These are phyloP conservation scores for Boletus patriciae DNA, from an alignment of 768 basidiomycete genomes.

Conservation along the genomic window DNA sequence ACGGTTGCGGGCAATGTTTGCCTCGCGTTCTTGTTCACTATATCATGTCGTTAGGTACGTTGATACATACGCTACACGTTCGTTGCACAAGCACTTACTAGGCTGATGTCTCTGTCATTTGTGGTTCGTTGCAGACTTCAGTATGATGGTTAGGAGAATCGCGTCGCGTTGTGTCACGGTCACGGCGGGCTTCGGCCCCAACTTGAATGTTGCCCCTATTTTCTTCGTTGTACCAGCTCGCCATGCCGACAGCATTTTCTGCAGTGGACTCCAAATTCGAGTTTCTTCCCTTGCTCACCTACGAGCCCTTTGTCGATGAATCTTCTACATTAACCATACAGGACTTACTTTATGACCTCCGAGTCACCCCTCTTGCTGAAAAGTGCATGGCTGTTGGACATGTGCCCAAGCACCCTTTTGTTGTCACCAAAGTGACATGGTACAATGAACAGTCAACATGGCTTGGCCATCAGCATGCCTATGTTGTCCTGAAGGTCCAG, in stretches of 20 bases:
- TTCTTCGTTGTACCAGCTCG: too few species aligned
- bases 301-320: not conserved
- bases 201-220: too few species aligned
- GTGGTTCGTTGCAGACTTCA: not conserved
- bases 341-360: not conserved
- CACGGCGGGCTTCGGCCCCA: too few species aligned
- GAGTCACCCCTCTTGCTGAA: too few species aligned
- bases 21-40: conserved; percentile 72
- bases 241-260: too few species aligned
- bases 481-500: not conserved
- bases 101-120: conserved; percentile 49
- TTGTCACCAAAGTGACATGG: not conserved
- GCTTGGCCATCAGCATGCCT: not conserved
- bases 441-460: not conserved
- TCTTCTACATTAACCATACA: not conserved
- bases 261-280: not conserved
- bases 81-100: conserved; percentile 41
- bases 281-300: not conserved
- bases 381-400: not conserved
- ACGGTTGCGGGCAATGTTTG: conserved; percentile 79
- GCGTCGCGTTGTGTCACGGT: conserved; percentile 36
- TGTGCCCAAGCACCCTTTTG: not conserved
- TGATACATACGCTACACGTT: not conserved
- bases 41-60: not conserved
- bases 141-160: conserved; percentile 6